Base-by-base conservation (phyloP, 345 rosid genomes). In the Stellera chamaejasme region DNA sequence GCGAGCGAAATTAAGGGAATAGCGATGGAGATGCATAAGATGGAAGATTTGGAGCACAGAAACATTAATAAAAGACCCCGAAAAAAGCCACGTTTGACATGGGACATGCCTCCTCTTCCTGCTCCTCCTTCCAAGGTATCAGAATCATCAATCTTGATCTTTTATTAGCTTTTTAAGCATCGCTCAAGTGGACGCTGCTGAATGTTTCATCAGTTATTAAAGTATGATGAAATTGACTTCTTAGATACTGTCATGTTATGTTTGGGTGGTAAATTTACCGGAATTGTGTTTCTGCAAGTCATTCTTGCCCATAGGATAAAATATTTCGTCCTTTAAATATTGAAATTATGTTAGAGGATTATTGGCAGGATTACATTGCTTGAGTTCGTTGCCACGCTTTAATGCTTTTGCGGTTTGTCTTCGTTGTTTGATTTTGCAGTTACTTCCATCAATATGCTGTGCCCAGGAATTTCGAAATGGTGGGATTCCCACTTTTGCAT, bases 51-150 rank as follows among this genome's bases (percentile, higher is more conserved):
- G 58, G 82, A 84, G 0, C 81, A 69, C 53, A 69, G 69, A 61
- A 77, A 56, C 63, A 76, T 74, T 69, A 90, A 83, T 64, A 83
- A 79, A 49, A 88, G 95, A 19, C 95, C 90, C 2, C 74, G 82
- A 65, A 87, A 87, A 66, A 75, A 84, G 45, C 86, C 86, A 6
- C 78, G 95, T 6, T 73, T 87, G 47, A 62, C 88, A 5, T 87
- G 95, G 95, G 91, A 83, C 64, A 66, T 75, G 56, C 76, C 79
- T 0, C 82, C 86, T 69, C 75, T 61, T 56, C 73, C 74, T 66
- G 69, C 80, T 68, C 60, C 73, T 48, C 72, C 74, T 52, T 62
- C 77, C 1, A 72, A 77, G 87, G 94, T 86, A 50, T 42, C 42
- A 10, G 26, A 14, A 3, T 3, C 3, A 19, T 32, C 14, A 41